A percentile compares a stretch with the other conserved stretches of the same genome.
Evolutionary conservation across 176 grass and related monocot species (phyloP).

Genomic region (Echinochloa phyllopogon): DNA sequence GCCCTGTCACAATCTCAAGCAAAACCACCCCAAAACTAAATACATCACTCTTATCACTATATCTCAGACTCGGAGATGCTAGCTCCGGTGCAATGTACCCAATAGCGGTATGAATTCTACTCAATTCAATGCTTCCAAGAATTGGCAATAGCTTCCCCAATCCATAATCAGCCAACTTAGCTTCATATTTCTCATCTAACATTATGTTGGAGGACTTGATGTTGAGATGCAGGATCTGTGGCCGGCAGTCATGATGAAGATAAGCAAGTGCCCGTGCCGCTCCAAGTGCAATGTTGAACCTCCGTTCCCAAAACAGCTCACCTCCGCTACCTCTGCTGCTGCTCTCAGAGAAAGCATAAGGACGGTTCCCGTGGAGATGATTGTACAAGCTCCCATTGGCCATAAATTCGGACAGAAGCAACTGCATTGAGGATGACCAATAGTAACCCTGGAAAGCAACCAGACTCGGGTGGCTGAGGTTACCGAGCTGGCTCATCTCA

Average conservation of each 20-base stretch:
- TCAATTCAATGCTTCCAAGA: conserved; percentile 79
- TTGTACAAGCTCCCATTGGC: conserved; percentile 80
- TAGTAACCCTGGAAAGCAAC: conserved; percentile 91
- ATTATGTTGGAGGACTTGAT: conserved; percentile 98
- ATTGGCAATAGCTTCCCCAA: conserved; percentile 84
- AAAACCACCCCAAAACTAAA: conserved; percentile 98
- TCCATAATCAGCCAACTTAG: conserved; percentile 94
- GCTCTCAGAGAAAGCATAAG: conserved; percentile 43
- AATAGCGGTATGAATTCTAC: conserved; percentile 72
- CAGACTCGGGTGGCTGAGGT: conserved; percentile 72
- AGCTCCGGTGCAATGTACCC: conserved; percentile 93
- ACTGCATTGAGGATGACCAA: conserved; percentile 91
- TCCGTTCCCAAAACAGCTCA: conserved; percentile 74
- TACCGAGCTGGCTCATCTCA: conserved; percentile 83
- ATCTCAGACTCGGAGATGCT: conserved; percentile 78
- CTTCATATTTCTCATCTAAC: conserved; percentile 79
- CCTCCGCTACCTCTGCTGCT: conserved; percentile 49
- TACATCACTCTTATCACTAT: conserved; percentile 91
- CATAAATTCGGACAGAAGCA: conserved; percentile 82
- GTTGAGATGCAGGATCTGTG: conserved; percentile 94
- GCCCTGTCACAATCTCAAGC: conserved; percentile 87
- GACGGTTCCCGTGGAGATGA: conserved; percentile 67
- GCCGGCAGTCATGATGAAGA: conserved; percentile 93
- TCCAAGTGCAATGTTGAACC: conserved; percentile 83
- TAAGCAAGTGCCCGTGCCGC: conserved; percentile 77